Percentiles rank a stretch among this genome's conserved stretches.
phyloP scores from a whole-genome alignment of 169 alveolate species.

The Pseudocohnilembus persalinus region DNA sequence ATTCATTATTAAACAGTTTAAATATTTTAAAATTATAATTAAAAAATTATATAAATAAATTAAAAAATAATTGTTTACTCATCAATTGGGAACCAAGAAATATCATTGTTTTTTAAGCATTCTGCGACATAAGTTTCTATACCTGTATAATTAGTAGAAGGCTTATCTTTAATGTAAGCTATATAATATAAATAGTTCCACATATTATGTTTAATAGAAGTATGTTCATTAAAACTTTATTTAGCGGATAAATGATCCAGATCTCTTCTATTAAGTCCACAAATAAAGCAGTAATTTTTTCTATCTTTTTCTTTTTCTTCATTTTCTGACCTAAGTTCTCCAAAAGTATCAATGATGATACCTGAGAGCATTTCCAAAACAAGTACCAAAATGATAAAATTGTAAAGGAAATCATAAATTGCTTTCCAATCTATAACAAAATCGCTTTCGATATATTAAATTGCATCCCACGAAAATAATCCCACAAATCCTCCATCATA shows the following conservation, averaged over 20 bases:
- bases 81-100: slow-evolving; percentile 45
- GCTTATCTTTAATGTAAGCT: slow-evolving; percentile 59
- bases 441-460: background rate
- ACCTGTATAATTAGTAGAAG: slow-evolving; percentile 63
- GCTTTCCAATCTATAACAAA: slow-evolving; percentile 40
- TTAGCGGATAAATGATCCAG: too few species aligned
- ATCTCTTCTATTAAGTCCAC: slow-evolving; percentile 53
- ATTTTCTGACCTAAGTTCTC: slow-evolving; percentile 58
- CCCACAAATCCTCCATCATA: slow-evolving; percentile 51
- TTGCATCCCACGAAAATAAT: slow-evolving; percentile 15
- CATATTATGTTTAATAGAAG: slow-evolving; percentile 49
- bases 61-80: background rate
- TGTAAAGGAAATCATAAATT: slow-evolving; percentile 63
- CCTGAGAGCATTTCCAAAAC: slow-evolving; percentile 62
- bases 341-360: slow-evolving; percentile 73
- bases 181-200: slow-evolving; percentile 71
- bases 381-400: slow-evolving; percentile 58
- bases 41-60: too few species aligned
- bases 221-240: background rate
- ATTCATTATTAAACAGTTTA: too few species aligned
- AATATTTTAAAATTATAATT: too few species aligned
- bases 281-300: slow-evolving; percentile 61
- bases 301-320: slow-evolving; percentile 56
- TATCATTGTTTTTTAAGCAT: slow-evolving; percentile 33
- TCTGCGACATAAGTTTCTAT: slow-evolving; percentile 64